Percentiles rank a stretch among this genome's conserved stretches.
phyloP scores from a whole-genome alignment of 2,329 filamentous ascomycete species.

The Botryosphaeria dothidea region DNA sequence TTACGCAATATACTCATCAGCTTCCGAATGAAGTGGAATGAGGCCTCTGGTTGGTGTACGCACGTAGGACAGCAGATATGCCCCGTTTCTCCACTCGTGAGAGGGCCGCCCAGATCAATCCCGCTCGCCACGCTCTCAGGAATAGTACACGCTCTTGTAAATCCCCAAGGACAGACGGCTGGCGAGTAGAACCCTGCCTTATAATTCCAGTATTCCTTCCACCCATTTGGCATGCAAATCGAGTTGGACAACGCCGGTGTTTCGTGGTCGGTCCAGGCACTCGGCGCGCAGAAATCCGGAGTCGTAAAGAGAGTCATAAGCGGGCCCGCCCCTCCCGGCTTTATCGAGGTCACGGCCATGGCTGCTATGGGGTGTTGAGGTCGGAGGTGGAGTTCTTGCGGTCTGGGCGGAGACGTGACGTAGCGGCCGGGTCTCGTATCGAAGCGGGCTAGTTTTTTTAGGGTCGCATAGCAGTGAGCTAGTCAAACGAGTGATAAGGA shows the following conservation, averaged over 20 bases:
- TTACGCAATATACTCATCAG: neutral
- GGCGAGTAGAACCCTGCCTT: neutral
- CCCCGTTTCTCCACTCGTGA: neutral
- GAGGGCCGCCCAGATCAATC: neutral
- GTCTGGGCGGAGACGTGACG: neutral
- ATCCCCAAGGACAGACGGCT: neutral
- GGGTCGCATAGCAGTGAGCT: neutral
- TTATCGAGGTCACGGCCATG: neutral
- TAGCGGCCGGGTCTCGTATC: neutral
- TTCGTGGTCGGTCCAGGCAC: neutral
- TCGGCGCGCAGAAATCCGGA: neutral
- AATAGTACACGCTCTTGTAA: neutral
- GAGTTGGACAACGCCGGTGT: neutral
- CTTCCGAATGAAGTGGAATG: too few relatives aligned
- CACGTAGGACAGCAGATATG: conserved; percentile 8
- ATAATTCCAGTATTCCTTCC: neutral
- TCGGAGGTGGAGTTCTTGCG: neutral
- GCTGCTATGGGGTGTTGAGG: neutral
- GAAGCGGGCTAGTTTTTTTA: neutral
- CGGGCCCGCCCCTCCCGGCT: neutral
- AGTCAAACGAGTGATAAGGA: neutral
- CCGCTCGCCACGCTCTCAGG: neutral
- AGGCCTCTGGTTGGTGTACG: neutral
- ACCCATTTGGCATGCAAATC: conserved; percentile 5
- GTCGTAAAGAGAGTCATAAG: neutral